These are phyloP conservation scores for Penicillium concentricum DNA, from an alignment of 2,329 filamentous ascomycete species.

Conservation along the genomic window DNA sequence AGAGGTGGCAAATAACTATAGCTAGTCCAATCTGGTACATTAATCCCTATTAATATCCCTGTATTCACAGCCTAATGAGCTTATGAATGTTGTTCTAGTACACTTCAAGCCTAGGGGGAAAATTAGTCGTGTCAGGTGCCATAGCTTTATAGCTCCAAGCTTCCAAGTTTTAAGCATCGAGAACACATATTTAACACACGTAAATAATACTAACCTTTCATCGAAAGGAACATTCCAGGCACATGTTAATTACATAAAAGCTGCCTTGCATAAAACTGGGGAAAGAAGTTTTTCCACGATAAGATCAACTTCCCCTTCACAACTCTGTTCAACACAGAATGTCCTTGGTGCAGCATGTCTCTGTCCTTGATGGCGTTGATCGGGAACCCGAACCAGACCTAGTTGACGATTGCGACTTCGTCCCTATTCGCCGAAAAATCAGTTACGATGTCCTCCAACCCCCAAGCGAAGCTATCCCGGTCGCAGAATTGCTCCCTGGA, in stretches of 20 bases:
- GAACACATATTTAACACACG: neutral
- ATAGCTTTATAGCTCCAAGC: neutral
- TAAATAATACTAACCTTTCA: neutral
- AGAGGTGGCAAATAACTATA: neutral
- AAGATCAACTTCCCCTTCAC: neutral
- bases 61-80: neutral
- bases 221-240: neutral
- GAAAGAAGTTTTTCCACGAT: neutral
- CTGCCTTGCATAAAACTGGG: neutral
- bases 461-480: constrained; percentile 27
- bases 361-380: constrained; percentile 49
- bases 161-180: neutral
- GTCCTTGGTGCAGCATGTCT: constrained; percentile 54
- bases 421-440: constrained; percentile 26
- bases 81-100: neutral
- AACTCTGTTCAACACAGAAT: constrained; percentile 32
- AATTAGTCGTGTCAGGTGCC: neutral
- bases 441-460: constrained; percentile 47
- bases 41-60: neutral
- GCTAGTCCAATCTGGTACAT: neutral
- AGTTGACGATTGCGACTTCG: constrained; percentile 16
- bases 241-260: neutral
- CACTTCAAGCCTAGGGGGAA: neutral
- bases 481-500: constrained; percentile 42
- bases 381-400: constrained; percentile 34